Conservation (phyloP, 305 asterid genomes). For the Solanum chacoense region DNA sequence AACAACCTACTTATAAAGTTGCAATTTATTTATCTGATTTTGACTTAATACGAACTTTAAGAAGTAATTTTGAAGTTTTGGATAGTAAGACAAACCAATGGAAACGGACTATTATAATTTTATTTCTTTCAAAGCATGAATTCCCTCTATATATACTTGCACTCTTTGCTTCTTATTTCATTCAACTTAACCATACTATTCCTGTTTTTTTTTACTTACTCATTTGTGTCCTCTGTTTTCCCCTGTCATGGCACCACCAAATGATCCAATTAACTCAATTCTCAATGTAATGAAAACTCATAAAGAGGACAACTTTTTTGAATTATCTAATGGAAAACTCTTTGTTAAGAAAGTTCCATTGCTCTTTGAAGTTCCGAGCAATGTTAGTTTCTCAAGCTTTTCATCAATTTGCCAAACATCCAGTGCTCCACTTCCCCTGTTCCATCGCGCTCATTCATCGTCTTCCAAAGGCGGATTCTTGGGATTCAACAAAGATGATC, state of each 20-base stretch:
- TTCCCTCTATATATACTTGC: neutral
- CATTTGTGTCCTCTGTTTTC: neutral
- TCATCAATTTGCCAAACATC: slow-evolving; percentile 35
- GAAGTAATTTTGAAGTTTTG: too few relatives aligned
- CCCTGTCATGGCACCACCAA: slow-evolving; percentile 46
- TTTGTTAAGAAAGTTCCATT: slow-evolving; percentile 25
- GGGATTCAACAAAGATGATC: slow-evolving; percentile 32
- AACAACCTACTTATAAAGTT: neutral
- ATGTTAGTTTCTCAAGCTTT: slow-evolving; percentile 46
- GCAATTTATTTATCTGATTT: too few relatives aligned
- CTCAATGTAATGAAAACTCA: slow-evolving; percentile 7
- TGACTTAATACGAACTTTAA: too few relatives aligned
- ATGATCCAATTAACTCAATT: slow-evolving; percentile 16
- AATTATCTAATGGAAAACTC: slow-evolving; percentile 31
- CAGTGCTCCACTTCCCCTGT: slow-evolving; percentile 36
- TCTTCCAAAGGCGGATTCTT: slow-evolving; percentile 56
- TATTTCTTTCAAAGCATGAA: neutral
- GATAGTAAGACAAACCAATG: neutral
- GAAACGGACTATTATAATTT: too few relatives aligned
- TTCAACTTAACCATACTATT: neutral
- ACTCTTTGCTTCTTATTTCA: neutral
- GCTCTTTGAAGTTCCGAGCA: slow-evolving; percentile 43
- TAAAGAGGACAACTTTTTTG: slow-evolving; percentile 17
- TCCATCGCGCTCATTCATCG: slow-evolving; percentile 32
- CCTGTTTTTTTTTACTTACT: neutral